Conservation (phyloP, 2,329 filamentous ascomycete genomes). For the Diaporthe caulivora region DNA sequence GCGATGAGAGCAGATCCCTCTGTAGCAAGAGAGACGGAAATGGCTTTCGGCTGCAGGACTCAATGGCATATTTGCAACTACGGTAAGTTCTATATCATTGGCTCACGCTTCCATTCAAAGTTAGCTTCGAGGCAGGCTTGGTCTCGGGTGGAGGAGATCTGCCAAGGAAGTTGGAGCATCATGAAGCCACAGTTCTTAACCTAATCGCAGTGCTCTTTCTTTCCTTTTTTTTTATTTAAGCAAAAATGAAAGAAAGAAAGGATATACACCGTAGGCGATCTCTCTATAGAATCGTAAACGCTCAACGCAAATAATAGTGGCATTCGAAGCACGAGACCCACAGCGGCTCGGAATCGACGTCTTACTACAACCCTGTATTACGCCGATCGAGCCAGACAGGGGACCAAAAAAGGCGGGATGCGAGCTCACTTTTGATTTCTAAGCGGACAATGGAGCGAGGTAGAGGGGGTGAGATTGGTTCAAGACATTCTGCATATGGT, state of each 20-base stretch:
- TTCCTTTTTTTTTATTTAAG: no score
- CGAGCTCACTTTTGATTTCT: background rate
- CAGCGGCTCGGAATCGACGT: background rate
- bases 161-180: background rate
- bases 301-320: background rate
- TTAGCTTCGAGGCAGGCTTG: background rate
- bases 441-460: background rate
- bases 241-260: no score
- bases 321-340: background rate
- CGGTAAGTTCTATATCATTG: no score
- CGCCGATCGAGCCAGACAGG: background rate
- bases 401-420: background rate
- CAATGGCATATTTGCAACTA: no score
- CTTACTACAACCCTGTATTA: background rate
- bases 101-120: background rate
- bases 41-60: no score
- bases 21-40: no score
- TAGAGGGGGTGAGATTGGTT: background rate
- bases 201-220: no score
- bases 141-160: background rate
- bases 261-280: no score
- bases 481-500: background rate
- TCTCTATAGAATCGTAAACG: no score
- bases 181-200: no score
- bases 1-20: no score